Evolutionary conservation across 768 basidiomycete species (phyloP).

Genomic region (Daedaleopsis nitida): DNA sequence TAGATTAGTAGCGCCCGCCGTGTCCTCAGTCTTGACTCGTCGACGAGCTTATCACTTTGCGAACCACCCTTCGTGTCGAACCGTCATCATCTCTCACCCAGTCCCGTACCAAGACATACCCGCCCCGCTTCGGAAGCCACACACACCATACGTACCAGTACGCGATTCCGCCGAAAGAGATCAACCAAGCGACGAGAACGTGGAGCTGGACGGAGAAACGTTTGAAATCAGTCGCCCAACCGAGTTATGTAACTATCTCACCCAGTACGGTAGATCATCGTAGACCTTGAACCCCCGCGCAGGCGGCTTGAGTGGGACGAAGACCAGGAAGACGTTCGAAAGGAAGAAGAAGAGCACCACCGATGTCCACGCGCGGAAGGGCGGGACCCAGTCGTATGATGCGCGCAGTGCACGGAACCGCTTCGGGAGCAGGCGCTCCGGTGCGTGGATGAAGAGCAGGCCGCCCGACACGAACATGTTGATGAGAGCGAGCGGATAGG

Average conservation of each 20-base stretch:
- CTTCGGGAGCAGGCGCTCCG: conserved; percentile 19
- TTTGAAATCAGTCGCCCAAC: neutral
- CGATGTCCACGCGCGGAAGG: conserved; percentile 56
- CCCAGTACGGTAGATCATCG: conserved; percentile 67
- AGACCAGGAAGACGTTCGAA: conserved; percentile 65
- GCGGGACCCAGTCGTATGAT: conserved; percentile 58
- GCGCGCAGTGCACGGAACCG: conserved; percentile 5
- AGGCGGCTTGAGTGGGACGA: conserved; percentile 67
- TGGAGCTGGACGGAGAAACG: conserved; percentile 27
- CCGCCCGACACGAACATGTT: conserved; percentile 64
- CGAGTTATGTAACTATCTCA: conserved; percentile 33
- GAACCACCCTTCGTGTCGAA: conserved; percentile 55
- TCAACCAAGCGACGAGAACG: conserved; percentile 28
- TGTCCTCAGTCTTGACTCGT: neutral
- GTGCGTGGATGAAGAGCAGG: conserved; percentile 59
- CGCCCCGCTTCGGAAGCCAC: conserved; percentile 30
- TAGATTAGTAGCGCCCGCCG: too few relatives aligned
- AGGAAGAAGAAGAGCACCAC: conserved; percentile 58
- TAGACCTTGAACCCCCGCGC: conserved; percentile 52
- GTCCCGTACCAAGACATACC: conserved; percentile 31
- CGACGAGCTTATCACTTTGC: conserved; percentile 31
- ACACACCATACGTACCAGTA: conserved; percentile 36
- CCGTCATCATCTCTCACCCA: conserved; percentile 46
- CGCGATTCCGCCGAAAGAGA: conserved; percentile 29
- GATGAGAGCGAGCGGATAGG: conserved; percentile 59